Base-by-base conservation (phyloP, 2,329 filamentous ascomycete genomes). In the Aspergillus alliaceus region DNA sequence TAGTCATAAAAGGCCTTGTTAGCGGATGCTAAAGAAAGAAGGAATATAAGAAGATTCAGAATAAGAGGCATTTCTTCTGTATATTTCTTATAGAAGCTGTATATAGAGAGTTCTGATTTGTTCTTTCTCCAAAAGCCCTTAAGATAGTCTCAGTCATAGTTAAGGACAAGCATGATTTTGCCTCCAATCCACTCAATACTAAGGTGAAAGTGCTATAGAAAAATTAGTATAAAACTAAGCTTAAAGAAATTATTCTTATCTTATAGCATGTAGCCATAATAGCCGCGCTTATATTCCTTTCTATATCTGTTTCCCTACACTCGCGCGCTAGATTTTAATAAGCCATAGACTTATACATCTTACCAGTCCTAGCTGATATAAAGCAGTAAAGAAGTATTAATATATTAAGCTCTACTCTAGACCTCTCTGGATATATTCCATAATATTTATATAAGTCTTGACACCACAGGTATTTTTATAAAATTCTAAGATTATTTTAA, bases 391-490 rank as follows among this genome's bases (percentile, higher is more conserved):
- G 48, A n/a, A 63, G 53, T 25, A 63, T 53, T 31, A 32, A 51
- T 24, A 56, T 54, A 42, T 51, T 63, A 18, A 59, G 32, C 37
- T 61, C 47, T 18, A 63, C 50, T 39, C 55, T 52, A 22, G 48
- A 54, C 37, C 51, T 47, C 51, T 63, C 51, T 37, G 53, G 47
- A 35, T 47, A 59, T 35, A 39, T 35, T 31, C 51, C 51, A 24
- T 44, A 46, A 34, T 63, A 65, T 32, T 65, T 34, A 48, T 61
- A 27, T n/a, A 54, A 58, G 32, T 65, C 58, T 46, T 37, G 46
- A 51, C 53, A 65, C 63, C 52, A 65, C n/a, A 65, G 53, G 31
- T 65, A 40, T 35, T 47, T 63, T 24, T 63, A 54, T 14, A 65
- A 39, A 48, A 65, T 60, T 11, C 51, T 61, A 22, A 65, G 54